Percentiles rank a stretch among this genome's conserved stretches.
Conservation (phyloP, 441 rosid species). For the Cnidoscolus chayamansa region DNA sequence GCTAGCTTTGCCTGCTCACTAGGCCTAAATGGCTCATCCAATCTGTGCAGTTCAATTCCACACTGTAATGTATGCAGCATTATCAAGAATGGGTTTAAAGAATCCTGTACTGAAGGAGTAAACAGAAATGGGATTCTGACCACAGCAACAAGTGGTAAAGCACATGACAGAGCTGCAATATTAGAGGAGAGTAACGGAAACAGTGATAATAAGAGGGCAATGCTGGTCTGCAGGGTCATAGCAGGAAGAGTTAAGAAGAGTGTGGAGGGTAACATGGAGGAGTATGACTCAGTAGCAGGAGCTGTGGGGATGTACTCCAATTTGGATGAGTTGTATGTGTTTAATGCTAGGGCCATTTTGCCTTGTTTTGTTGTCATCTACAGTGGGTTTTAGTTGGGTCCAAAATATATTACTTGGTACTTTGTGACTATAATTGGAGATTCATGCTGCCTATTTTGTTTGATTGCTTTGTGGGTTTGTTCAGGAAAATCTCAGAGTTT, state of each 20-base stretch:
- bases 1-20: conserved; percentile 56
- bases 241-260: conserved; percentile 71
- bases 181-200: conserved; percentile 19
- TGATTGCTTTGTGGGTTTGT: conserved; percentile 2
- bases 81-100: conserved; percentile 62
- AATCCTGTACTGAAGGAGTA: neutral
- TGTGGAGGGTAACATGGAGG: conserved; percentile 40
- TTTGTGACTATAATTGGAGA: neutral
- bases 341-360: conserved; percentile 59
- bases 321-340: conserved; percentile 61
- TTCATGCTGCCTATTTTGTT: neutral
- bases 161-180: conserved; percentile 49
- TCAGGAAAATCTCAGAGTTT: neutral
- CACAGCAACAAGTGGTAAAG: conserved; percentile 72
- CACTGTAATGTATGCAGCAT: conserved; percentile 58
- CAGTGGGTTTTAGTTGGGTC: conserved; percentile 34
- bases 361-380: conserved; percentile 85
- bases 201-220: conserved; percentile 47
- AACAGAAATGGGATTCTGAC: conserved; percentile 54
- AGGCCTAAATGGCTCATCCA: conserved; percentile 57
- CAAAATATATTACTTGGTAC: neutral
- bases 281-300: conserved; percentile 56
- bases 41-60: conserved; percentile 52
- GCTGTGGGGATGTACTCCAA: conserved; percentile 54
- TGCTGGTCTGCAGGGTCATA: conserved; percentile 75